Evolutionary conservation across 1,284 basidiomycete species (phyloP).

Genomic region (Apiotrichum gracile): DNA sequence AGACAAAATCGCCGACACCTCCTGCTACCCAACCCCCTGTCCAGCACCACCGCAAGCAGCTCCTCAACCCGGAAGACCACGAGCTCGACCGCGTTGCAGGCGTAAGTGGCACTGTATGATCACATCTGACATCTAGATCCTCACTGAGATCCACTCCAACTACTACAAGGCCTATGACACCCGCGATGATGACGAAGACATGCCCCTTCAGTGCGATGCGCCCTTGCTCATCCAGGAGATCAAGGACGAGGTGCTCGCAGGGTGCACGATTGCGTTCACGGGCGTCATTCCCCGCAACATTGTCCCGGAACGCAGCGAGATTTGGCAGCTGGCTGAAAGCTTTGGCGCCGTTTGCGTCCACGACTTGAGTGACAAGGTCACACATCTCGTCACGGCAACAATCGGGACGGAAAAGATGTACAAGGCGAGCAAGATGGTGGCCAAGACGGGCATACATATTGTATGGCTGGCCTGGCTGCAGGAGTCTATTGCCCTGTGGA

Average conservation of each 20-base stretch:
- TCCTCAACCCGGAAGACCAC: slow-evolving; percentile 81
- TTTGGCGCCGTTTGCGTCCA: slow-evolving; percentile 80
- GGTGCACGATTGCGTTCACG: slow-evolving; percentile 80
- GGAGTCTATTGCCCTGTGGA: slow-evolving; percentile 76
- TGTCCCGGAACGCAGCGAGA: slow-evolving; percentile 63
- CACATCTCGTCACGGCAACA: slow-evolving; percentile 87
- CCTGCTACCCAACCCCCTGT: slow-evolving; percentile 1
- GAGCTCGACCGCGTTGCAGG: slow-evolving; percentile 71
- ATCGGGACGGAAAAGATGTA: slow-evolving; percentile 89
- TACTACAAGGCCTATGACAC: slow-evolving; percentile 57
- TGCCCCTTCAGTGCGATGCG: slow-evolving; percentile 22
- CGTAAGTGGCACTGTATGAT: slow-evolving; percentile 49
- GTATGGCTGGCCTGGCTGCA: slow-evolving; percentile 86
- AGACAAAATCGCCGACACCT: neutral
- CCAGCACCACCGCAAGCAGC: slow-evolving; percentile 43
- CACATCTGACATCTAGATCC: slow-evolving; percentile 55
- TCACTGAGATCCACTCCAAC: slow-evolving; percentile 66
- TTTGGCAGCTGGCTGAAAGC: slow-evolving; percentile 78
- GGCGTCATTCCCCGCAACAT: slow-evolving; percentile 85
- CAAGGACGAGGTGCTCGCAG: slow-evolving; percentile 67
- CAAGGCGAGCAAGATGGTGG: slow-evolving; percentile 58
- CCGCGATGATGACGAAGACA: neutral
- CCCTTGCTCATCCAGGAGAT: slow-evolving; percentile 60
- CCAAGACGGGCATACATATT: slow-evolving; percentile 60
- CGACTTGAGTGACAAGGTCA: slow-evolving; percentile 63